Conservation (phyloP, 1,284 basidiomycete species). For the Waitea zeae region DNA sequence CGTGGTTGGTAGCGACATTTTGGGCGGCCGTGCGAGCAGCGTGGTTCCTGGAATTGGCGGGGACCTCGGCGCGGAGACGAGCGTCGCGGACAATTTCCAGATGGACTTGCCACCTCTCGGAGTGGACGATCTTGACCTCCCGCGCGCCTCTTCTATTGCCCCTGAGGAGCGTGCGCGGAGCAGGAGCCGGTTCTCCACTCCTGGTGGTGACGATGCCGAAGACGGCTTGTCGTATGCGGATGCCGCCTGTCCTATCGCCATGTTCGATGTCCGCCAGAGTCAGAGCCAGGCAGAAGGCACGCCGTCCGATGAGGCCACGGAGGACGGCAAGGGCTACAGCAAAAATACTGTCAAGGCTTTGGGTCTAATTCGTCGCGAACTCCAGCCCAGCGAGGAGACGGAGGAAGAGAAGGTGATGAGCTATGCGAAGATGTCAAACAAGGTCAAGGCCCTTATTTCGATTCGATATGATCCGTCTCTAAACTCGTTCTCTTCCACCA, state of each 20-base stretch:
- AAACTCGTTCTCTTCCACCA: constrained; percentile 3
- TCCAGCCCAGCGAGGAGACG: constrained; percentile 31
- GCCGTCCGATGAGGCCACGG: constrained; percentile 16
- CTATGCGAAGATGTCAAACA: constrained; percentile 59
- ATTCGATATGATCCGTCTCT: constrained; percentile 3
- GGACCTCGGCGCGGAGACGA: constrained; percentile 22
- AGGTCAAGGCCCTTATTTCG: constrained; percentile 23
- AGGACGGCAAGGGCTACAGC: constrained; percentile 62
- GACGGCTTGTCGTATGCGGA: constrained; percentile 39
- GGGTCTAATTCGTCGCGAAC: constrained; percentile 61
- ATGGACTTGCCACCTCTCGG: constrained; percentile 27
- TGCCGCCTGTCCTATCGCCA: constrained; percentile 59
- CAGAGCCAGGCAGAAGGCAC: constrained; percentile 23
- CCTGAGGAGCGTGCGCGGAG: constrained; percentile 42
- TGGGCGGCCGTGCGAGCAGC: constrained; percentile 27
- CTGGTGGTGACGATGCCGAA: constrained; percentile 43
- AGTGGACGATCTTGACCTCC: constrained; percentile 12
- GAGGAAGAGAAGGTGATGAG: constrained; percentile 43
- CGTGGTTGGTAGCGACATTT: constrained; percentile 28
- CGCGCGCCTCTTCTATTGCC: constrained; percentile 21
- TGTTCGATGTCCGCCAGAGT: constrained; percentile 57
- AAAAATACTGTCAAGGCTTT: constrained; percentile 87
- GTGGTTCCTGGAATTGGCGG: constrained; percentile 25
- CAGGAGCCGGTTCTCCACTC: constrained; percentile 50
- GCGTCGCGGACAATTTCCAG: constrained; percentile 42